Evolutionary conservation across 1,139 yeast genomes (phyloP).

Genomic region (Taphrina flavorubra): DNA sequence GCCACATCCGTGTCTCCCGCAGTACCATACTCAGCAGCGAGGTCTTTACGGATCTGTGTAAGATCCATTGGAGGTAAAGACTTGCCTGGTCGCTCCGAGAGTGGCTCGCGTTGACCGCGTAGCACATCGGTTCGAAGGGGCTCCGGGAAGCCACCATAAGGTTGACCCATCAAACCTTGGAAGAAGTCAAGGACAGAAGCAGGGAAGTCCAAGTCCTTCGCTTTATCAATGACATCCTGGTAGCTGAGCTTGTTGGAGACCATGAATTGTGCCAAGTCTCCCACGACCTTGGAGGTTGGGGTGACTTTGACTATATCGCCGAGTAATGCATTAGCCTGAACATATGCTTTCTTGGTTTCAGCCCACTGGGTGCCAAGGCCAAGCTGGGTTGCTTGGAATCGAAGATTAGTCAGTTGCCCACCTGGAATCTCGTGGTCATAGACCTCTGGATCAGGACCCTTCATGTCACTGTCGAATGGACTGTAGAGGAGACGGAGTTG

Average conservation of each 20-base stretch:
- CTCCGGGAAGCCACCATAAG: conserved; percentile 99
- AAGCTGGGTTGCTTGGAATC: conserved; percentile 98
- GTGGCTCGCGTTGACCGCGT: conserved; percentile 86
- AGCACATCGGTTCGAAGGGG: conserved; percentile 91
- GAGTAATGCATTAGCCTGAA: conserved; percentile 81
- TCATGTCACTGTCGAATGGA: conserved; percentile 96
- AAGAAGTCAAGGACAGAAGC: conserved; percentile 96
- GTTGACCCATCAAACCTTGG: conserved; percentile 99
- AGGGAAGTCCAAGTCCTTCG: conserved; percentile 93
- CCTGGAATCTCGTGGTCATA: conserved; percentile 99
- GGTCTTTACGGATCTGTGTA: conserved; percentile 69
- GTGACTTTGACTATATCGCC: conserved; percentile 98
- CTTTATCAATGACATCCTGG: conserved; percentile 85
- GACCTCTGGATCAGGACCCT: conserved; percentile 99
- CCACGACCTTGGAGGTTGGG: conserved; percentile 98
- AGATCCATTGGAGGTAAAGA: conserved; percentile 83
- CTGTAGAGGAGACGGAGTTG: conserved; percentile 96
- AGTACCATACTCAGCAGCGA: conserved; percentile 60
- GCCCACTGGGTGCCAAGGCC: conserved; percentile 96
- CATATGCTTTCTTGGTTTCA: conserved; percentile 91
- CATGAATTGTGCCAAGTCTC: conserved; percentile 98
- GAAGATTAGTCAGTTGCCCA: conserved; percentile 94
- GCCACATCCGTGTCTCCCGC: conserved; percentile 89
- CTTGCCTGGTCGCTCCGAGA: conserved; percentile 89
- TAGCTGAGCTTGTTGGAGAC: conserved; percentile 86